These are phyloP conservation scores for Plenodomus tracheiphilus DNA, from an alignment of 2,329 filamentous ascomycete species.

Conservation along the genomic window DNA sequence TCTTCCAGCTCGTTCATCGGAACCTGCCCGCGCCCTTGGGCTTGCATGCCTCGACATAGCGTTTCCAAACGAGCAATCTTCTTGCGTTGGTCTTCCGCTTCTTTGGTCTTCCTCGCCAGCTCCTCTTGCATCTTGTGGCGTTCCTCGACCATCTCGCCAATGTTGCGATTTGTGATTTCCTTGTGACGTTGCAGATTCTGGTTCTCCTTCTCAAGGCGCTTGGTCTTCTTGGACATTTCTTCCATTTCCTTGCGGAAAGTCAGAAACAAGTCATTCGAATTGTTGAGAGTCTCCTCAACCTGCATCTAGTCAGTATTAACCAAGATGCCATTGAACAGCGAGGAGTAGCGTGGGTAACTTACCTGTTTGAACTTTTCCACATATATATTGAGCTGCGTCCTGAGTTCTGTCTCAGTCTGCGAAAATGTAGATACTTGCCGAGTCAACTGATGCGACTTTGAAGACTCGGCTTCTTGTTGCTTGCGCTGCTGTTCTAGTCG, in stretches of 20 bases:
- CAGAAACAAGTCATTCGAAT: conserved; percentile 95
- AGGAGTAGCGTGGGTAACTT: conserved; percentile 37
- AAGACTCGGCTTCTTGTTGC: conserved; percentile 77
- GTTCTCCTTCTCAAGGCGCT: conserved; percentile 95
- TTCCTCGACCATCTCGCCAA: conserved; percentile 96
- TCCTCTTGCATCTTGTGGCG: conserved; percentile 75
- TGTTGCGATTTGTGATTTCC: conserved; percentile 90
- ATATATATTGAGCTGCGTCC: conserved; percentile 96
- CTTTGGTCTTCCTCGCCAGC: conserved; percentile 71
- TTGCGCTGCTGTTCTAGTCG: conserved; percentile 90
- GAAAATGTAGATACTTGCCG: conserved; percentile 93
- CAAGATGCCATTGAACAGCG: conserved; percentile 37
- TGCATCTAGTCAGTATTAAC: conserved; percentile 60
- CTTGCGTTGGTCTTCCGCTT: conserved; percentile 77
- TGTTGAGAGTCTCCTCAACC: conserved; percentile 98
- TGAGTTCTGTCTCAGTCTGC: conserved; percentile 90
- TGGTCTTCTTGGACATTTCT: conserved; percentile 99
- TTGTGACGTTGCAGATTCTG: conserved; percentile 88
- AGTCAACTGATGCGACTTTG: conserved; percentile 81
- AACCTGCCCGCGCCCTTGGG: conserved; percentile 80
- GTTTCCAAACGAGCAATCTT: conserved; percentile 91
- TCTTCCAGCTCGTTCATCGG: conserved; percentile 54
- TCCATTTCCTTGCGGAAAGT: conserved; percentile 99
- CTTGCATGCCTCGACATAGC: conserved; percentile 95
- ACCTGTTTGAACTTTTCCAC: conserved; percentile 99